Base-by-base conservation (phyloP, 441 rosid species). In the Pelargonium exstipulatum region DNA sequence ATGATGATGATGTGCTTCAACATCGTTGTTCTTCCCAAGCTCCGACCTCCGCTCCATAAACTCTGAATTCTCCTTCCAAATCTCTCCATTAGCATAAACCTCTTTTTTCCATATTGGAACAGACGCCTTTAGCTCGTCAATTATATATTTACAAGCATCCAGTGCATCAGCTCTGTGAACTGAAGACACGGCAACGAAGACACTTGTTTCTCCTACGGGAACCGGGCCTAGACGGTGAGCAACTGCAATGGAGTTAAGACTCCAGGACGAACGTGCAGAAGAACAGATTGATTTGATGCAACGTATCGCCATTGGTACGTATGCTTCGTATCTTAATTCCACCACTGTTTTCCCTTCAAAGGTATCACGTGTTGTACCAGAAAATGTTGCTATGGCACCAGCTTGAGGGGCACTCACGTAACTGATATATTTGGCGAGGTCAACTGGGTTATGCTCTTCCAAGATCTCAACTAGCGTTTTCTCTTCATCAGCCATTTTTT, bases 61-160 rank as follows among this genome's bases (percentile, higher is more conserved):
- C 82, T 91, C 96, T 0, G 83, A 75, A 76, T 91, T 91, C 81
- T 91, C 96, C 79, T 91, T 91, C 78, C 78, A 75, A 10, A 71
- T 66, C 58, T 91, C 95, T 48, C 97, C 98, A 68, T 87, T 84
- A n/a, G 87, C 68, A 71, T 94, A 91, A 43, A 94, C 88, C 79
- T 94, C 96, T 76, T 93, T 87, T 86, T 93, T 91, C 96, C 97
- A 93, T 53, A 88, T 87, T 0, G 96, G 97, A 69, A 89, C 96
- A 1, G 95, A 73, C 4, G 96, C 96, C 80, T 93, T 93, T 58
- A 93, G 51, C 77, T 91, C 97, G 1, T 89, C 92, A 10, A 88
- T 91, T 73, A 88, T 22, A 77, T 83, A 93, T 77, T 87, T 86
- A 73, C 96, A 91, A 57, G 95, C 96, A 64, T 89, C 93, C 40